Base-by-base conservation (phyloP, 176 grass and related monocot genomes). In the Ampelocalamus luodianensis region DNA sequence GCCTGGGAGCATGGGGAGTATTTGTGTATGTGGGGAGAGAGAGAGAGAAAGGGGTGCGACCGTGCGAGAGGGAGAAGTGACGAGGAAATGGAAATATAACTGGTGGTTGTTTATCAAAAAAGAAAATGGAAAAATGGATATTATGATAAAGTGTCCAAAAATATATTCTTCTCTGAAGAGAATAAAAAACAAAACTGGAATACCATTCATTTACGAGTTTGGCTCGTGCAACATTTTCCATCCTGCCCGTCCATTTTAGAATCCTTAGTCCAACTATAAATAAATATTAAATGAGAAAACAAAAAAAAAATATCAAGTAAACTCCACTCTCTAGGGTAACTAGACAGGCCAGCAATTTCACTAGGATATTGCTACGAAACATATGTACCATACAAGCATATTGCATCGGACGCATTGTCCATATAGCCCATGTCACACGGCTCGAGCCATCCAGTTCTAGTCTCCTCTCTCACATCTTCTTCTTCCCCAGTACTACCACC, bases 71-170 rank as follows among this genome's bases (percentile, higher is more conserved):
- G 17, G 44, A 60, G 56, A 63, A 72, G 85, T 44, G 85, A 80
- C 13, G 86, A 89, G 65, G 81, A 64, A 67, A 83, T 68, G 84
- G 80, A 83, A 68, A 87, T 87, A 83, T 79, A 84, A 53, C 75
- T 74, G 75, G 23, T 84, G 46, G 65, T 59, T 68, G 37, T 55
- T 86, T 83, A 78, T 75, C n/a, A 5, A 29, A 49, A 87, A 65
- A 50, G 11, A 65, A 83, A 68, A 55, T 17, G 6, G 8, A 56
- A 8, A 68, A 48, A 76, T 11, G 3, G 10, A 38, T 39, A 4
- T 55, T 66, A 18, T 55, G 10, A 17, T 2, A 54, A 23, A 54
- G 27, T 50, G n/a, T 50, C 15, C 0, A 72, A n/a, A 73, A 37
- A 38, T 16, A 23, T 37, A 12, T 32, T 18, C 0, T 51, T 62